Percentiles rank a stretch among this genome's conserved stretches.
phyloP scores from a whole-genome alignment of 2,329 filamentous ascomycete species.

The Huntiella omanensis region DNA sequence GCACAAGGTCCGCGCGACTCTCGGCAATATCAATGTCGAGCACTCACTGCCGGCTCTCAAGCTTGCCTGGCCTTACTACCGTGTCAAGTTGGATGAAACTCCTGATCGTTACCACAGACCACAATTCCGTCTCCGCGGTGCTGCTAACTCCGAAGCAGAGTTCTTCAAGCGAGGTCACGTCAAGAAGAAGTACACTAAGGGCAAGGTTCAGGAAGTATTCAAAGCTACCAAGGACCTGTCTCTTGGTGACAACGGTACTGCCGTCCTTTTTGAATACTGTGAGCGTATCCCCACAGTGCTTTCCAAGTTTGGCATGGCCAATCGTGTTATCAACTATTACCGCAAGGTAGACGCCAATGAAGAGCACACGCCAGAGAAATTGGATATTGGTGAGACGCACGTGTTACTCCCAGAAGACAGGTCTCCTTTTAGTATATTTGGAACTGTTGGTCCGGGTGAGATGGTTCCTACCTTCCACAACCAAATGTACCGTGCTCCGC shows the following conservation, averaged over 20 bases:
- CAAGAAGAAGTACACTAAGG: slow-evolving; percentile 70
- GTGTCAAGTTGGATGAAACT: slow-evolving; percentile 58
- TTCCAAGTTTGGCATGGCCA: slow-evolving; percentile 96
- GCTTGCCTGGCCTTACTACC: slow-evolving; percentile 90
- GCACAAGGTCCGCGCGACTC: slow-evolving; percentile 81
- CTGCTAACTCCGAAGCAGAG: slow-evolving; percentile 46
- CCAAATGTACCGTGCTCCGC: slow-evolving; percentile 81
- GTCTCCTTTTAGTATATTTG: slow-evolving; percentile 89
- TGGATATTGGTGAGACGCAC: slow-evolving; percentile 72
- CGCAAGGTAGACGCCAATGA: slow-evolving; percentile 59
- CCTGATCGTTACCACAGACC: slow-evolving; percentile 72
- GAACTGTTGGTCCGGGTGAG: slow-evolving; percentile 78
- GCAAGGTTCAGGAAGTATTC: slow-evolving; percentile 64
- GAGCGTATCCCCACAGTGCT: slow-evolving; percentile 83
- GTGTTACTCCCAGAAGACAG: slow-evolving; percentile 84
- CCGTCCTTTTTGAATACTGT: slow-evolving; percentile 83
- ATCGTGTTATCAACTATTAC: slow-evolving; percentile 91
- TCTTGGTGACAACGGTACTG: slow-evolving; percentile 72
- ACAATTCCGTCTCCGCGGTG: slow-evolving; percentile 50
- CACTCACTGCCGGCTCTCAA: slow-evolving; percentile 84
- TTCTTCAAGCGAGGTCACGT: slow-evolving; percentile 53
- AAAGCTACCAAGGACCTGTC: slow-evolving; percentile 64
- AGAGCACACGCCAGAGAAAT: slow-evolving; percentile 56
- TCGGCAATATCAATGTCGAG: slow-evolving; percentile 83
- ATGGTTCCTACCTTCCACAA: slow-evolving; percentile 84